Conservation (phyloP, 768 basidiomycete genomes). For the Amylocystis lapponica region DNA sequence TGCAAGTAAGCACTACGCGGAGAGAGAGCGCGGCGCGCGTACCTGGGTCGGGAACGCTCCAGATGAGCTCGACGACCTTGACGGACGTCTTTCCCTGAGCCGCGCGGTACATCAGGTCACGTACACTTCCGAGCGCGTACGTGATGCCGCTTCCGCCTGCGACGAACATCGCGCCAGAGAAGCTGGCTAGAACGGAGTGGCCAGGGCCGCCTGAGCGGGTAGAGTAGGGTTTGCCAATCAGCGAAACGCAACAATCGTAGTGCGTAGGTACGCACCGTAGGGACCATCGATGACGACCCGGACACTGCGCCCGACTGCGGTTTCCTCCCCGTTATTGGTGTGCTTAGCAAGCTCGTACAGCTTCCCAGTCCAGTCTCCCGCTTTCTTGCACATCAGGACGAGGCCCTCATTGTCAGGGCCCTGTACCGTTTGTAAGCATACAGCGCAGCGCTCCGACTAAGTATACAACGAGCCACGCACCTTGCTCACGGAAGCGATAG, state of each 20-base stretch:
- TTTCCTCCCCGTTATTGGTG: conserved; percentile 29
- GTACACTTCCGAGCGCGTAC: conserved; percentile 43
- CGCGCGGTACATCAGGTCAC: conserved; percentile 44
- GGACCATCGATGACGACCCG: conserved; percentile 49
- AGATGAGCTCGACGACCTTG: conserved; percentile 47
- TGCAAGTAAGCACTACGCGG: no score
- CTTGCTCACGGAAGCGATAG: conserved; percentile 12
- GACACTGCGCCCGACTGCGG: conserved; percentile 22
- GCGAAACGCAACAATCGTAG: no score
- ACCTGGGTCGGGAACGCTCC: conserved; percentile 44
- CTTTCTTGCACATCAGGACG: conserved; percentile 44
- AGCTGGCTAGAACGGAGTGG: conserved; percentile 42
- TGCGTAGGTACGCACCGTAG: conserved; percentile 39
- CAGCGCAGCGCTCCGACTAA: no score
- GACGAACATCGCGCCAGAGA: conserved; percentile 48
- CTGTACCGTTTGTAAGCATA: no score
- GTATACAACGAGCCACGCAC: no score
- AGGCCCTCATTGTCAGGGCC: conserved; percentile 38
- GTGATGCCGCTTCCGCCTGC: conserved; percentile 62
- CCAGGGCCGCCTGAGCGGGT: conserved; percentile 39
- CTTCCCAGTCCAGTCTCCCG: conserved; percentile 44
- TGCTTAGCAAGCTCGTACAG: conserved; percentile 37
- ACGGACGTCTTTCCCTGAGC: conserved; percentile 30
- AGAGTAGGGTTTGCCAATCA: no score
- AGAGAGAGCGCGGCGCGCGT: conserved; percentile 14